Evolutionary conservation across 2,329 filamentous ascomycete species (phyloP).

Genomic region (Xylariaceae sp.): DNA sequence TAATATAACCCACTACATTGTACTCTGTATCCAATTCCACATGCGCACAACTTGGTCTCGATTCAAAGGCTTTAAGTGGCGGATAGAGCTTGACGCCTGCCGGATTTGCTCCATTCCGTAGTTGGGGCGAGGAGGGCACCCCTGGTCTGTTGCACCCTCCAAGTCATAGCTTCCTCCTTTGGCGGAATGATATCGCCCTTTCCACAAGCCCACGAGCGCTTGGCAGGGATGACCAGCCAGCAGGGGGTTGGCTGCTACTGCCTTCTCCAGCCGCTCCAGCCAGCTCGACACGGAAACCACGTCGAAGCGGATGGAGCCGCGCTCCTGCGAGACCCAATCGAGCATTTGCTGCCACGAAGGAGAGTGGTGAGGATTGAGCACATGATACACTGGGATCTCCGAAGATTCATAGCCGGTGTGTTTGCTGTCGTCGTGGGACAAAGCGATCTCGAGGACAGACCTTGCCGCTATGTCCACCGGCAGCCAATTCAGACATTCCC

Average conservation of each 20-base stretch:
- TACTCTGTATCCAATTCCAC: conserved; percentile 33
- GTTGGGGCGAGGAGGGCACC: too few species aligned
- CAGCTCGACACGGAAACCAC: conserved; percentile 37
- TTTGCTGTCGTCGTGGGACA: conserved; percentile 1
- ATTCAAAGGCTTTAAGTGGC: conserved; percentile 32
- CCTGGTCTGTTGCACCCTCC: too few species aligned
- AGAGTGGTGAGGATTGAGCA: conserved; percentile 40
- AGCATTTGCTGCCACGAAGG: conserved; percentile 43
- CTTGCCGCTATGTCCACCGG: conserved; percentile 40
- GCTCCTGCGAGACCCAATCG: conserved; percentile 33
- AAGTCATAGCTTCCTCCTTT: too few species aligned
- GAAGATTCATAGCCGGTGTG: conserved; percentile 16
- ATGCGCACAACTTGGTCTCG: conserved; percentile 19
- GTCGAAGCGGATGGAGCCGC: conserved; percentile 25
- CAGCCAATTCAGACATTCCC: conserved; percentile 39
- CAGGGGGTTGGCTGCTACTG: conserved; percentile 1
- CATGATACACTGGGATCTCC: conserved; percentile 39
- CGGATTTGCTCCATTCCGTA: conserved; percentile 34
- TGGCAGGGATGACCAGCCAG: conserved; percentile 35
- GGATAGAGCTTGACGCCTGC: conserved; percentile 31
- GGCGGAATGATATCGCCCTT: conserved; percentile 33
- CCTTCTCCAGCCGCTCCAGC: conserved; percentile 35
- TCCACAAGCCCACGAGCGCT: conserved; percentile 45
- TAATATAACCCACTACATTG: conserved; percentile 7
- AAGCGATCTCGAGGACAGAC: conserved; percentile 36